A percentile compares a stretch with the other conserved stretches of the same genome.
phyloP scores from a whole-genome alignment of 176 grass and related monocot genomes.

The Oryza longistaminata region DNA sequence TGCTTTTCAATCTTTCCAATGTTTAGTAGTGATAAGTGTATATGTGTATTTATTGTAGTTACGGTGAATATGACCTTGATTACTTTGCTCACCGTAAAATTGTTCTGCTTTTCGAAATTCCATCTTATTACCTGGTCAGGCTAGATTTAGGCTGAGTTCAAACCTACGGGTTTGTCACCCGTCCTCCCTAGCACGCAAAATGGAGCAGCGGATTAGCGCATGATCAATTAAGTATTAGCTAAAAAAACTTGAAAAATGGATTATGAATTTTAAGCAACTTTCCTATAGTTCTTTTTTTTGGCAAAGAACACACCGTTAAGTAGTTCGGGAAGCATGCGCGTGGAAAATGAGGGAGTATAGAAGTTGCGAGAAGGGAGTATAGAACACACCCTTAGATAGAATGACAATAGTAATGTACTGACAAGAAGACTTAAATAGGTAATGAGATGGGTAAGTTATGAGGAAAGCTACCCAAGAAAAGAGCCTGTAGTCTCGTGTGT shows the following conservation, averaged over 20 bases:
- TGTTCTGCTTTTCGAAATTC: background rate
- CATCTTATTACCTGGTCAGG: background rate
- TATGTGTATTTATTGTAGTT: conserved; percentile 29
- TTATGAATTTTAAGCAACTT: too few relatives aligned
- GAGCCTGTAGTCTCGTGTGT: background rate
- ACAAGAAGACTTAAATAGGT: background rate
- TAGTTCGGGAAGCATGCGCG: too few relatives aligned
- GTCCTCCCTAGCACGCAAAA: too few relatives aligned
- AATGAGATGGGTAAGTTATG: background rate
- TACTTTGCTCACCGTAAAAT: conserved; percentile 3
- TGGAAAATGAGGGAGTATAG: too few relatives aligned
- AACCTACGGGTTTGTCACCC: too few relatives aligned
- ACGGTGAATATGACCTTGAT: background rate
- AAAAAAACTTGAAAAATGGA: too few relatives aligned
- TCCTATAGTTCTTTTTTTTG: too few relatives aligned
- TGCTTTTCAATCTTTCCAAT: conserved; percentile 15
- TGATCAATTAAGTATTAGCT: too few relatives aligned
- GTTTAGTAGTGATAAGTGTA: background rate
- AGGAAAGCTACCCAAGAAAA: background rate
- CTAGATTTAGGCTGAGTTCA: background rate
- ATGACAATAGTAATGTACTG: background rate
- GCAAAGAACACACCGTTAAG: too few relatives aligned
- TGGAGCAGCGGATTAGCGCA: too few relatives aligned
- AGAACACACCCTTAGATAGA: background rate
- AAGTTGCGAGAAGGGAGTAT: too few relatives aligned